Evolutionary conservation across 2,329 filamentous ascomycete species (phyloP), one percentile per base, ranked within the genome.

Genomic region (Alternaria triticina): DNA sequence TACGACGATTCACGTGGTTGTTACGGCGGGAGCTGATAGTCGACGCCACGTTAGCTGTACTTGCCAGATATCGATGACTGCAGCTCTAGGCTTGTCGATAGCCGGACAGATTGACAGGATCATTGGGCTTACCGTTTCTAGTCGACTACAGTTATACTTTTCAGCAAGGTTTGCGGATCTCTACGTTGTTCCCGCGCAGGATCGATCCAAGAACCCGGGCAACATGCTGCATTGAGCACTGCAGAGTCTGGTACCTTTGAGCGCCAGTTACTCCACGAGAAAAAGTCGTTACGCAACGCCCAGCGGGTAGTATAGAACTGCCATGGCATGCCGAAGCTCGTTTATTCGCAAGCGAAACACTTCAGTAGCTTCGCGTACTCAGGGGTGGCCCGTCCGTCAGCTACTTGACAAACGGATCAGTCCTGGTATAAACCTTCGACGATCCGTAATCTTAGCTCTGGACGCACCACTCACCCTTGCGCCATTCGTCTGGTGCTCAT

Each of bases 371-470:
- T 49, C 46, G 49, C 47, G 28, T 17, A 27, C 40, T 43, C 61
- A 61, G 57, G 47, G 60, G 63, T 43, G 47, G 55, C 36, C 45
- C 36, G 22, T 43, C 43, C 51, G 36, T 36, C 54, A 43, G 46
- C 55, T 40, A 15, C 20, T 3, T 43, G 28, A 17, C 15, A 11
- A 12, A 20, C 50, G 49, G 55, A 33, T 28, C 47, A 50, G 28
- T 13, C 17, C 27, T 15, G 5, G 27, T 64, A 54, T 61, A 61
- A 57, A 50, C 64, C 46, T 59, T 40, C 22, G 17, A 65, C 15
- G 13, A 12, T 17, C 28, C 56, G 55, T 57, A 55, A 33, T 30
- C 13, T 49, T 11, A 13, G 10, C 33, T 10, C 33, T 43, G 1
- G 44, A 45, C 22, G 28, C 15, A 45, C 13, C 11, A 15, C 28